Percentiles rank a stretch among this genome's conserved stretches.
These are phyloP conservation scores for Trichophyton simii DNA, from an alignment of 2,329 filamentous ascomycete genomes.

Conservation along the genomic window DNA sequence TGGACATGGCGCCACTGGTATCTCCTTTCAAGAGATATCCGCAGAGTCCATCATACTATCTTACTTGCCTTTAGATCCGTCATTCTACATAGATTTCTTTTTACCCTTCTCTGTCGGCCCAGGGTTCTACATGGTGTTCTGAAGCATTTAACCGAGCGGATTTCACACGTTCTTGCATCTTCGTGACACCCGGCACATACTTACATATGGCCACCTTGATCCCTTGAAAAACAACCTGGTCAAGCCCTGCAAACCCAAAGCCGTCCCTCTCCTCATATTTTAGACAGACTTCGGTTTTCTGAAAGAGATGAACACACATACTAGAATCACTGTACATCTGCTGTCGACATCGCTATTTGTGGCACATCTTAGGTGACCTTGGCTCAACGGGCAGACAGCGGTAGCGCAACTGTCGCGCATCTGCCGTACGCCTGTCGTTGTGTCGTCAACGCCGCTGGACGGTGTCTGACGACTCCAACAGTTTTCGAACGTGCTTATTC, in stretches of 20 bases:
- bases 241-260: not conserved
- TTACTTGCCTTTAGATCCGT: not conserved
- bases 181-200: not conserved
- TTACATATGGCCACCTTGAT: not conserved
- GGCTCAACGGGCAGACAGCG: not conserved
- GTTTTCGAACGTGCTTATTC: slow-evolving; percentile 5
- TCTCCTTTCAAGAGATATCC: not conserved
- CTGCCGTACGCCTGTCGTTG: not conserved
- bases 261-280: not conserved
- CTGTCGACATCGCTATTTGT: not conserved
- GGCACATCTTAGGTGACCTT: not conserved
- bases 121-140: not conserved
- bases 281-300: not conserved
- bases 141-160: not conserved
- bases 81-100: not conserved
- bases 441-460: slow-evolving; percentile 9
- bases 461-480: slow-evolving; percentile 4
- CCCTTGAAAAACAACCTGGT: not conserved
- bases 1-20: not conserved
- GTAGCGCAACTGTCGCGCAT: not conserved
- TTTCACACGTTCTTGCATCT: not conserved
- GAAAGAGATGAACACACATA: not conserved
- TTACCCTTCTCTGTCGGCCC: not conserved
- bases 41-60: not conserved
- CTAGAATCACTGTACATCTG: not conserved